phyloP scores from a whole-genome alignment of 148 eudicot species.

The Fallopia convolvulus region DNA sequence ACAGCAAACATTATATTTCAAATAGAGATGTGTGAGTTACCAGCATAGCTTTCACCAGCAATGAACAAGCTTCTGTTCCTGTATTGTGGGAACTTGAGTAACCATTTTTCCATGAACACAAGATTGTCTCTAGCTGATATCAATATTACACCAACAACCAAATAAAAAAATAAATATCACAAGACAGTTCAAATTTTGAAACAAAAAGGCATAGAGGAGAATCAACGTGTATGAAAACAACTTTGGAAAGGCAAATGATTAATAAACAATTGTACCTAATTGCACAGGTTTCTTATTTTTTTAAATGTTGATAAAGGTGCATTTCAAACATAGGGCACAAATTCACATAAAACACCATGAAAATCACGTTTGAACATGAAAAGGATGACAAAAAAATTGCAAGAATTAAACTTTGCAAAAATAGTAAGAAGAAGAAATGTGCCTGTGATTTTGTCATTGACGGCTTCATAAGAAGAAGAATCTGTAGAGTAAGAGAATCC shows the following conservation, averaged over 20 bases:
- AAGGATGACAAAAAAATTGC: neutral
- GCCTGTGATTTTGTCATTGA: conserved; percentile 59
- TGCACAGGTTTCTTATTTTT: neutral
- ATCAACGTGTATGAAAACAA: neutral
- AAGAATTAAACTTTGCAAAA: neutral
- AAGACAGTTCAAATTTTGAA: neutral
- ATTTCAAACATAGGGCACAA: neutral
- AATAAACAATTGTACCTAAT: too few species aligned
- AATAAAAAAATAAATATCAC: neutral
- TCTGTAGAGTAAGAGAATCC: conserved; percentile 69
- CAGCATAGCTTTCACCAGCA: conserved; percentile 54
- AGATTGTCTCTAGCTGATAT: conserved; percentile 49
- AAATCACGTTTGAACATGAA: neutral
- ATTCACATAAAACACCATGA: neutral
- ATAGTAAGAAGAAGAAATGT: conserved; percentile 9
- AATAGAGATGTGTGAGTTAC: neutral
- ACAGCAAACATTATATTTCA: neutral
- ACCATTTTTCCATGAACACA: conserved; percentile 51
- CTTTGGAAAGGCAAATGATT: neutral
- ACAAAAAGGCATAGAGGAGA: neutral
- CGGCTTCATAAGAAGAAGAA: conserved; percentile 38
- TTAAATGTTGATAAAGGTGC: neutral
- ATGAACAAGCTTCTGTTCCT: conserved; percentile 51
- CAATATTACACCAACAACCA: neutral
- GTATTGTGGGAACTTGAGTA: conserved; percentile 57